Base-by-base conservation (phyloP, 768 basidiomycete species). In the Kwoniella mangroviensis region DNA sequence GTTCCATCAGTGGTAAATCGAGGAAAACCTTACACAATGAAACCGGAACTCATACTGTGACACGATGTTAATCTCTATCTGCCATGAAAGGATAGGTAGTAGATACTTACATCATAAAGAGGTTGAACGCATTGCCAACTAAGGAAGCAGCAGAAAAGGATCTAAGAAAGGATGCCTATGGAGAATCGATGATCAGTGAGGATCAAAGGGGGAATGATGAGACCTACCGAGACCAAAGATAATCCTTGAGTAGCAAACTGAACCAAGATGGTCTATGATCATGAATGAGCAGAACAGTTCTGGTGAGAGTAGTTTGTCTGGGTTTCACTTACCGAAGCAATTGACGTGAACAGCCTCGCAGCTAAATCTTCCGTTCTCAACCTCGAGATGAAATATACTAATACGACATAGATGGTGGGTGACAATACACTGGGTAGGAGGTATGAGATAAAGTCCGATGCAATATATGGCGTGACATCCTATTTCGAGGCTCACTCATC, bases 381-480 rank as follows among this genome's bases (percentile, higher is more conserved):
- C 40, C 82, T 62, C 60, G 75, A 73, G 73, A 85, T 84, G 59
- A 82, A 80, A 62, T 83, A 84, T 21, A 83, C 68, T 54, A 82
- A 73, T 56, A 83, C 64, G 7, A 78, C 72, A 62, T 81, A 84
- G 40, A 84, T 63, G 0, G 75, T 69, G 2, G 81, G 78, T 2
- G 73, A 76, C 12, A 85, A n/a, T n/a, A 85, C 73, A 58, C 84
- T 85, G 11, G 84, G 82, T 0, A 85, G 71, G 0, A 86, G 71
- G 64, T 82, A 84, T 11, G 85, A 80, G 43, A 85, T 21, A 59
- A 85, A 81, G 55, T 85, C 82, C 1, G 84, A 80, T 10, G 84
- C 26, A 54, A 86, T 74, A 73, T 84, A 86, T 1, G 86, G 84
- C 1, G 81, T 73, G 0, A 84, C 82, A 21, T 76, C 71, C 76